phyloP scores from a whole-genome alignment of 208 protist species.

The Acanthamoeba healyi region DNA sequence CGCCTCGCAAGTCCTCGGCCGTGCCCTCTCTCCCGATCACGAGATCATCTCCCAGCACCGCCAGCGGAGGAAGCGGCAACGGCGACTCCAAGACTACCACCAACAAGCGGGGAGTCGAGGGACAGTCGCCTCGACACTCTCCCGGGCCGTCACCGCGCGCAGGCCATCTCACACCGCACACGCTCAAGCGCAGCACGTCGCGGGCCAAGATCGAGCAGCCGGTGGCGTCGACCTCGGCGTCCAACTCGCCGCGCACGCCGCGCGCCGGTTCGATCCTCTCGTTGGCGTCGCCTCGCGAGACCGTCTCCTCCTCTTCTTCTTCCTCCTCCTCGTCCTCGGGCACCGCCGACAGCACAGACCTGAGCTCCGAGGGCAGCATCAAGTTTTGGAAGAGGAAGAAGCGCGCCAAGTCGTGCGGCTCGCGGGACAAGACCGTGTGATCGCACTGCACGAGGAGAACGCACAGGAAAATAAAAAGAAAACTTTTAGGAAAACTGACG shows the following conservation, averaged over 20 bases:
- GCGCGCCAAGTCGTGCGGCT: conserved; percentile 20
- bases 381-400: conserved; percentile 60
- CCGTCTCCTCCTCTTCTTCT: not conserved
- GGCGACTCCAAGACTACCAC: too few species aligned
- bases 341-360: not conserved
- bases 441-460: too few species aligned
- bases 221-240: not conserved
- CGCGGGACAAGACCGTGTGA: not conserved
- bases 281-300: not conserved
- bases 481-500: too few species aligned
- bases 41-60: not conserved
- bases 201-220: conserved; percentile 19
- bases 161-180: conserved; percentile 19
- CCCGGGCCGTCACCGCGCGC: conserved; percentile 14
- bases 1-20: not conserved
- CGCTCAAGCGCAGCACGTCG: conserved; percentile 9
- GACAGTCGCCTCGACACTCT: not conserved
- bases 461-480: too few species aligned
- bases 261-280: not conserved
- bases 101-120: not conserved
- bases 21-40: not conserved
- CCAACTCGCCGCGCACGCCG: conserved; percentile 11
- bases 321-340: not conserved
- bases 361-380: not conserved
- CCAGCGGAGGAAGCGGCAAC: not conserved